phyloP scores from a whole-genome alignment of 2,329 filamentous ascomycete species.

The Ciborinia camelliae region DNA sequence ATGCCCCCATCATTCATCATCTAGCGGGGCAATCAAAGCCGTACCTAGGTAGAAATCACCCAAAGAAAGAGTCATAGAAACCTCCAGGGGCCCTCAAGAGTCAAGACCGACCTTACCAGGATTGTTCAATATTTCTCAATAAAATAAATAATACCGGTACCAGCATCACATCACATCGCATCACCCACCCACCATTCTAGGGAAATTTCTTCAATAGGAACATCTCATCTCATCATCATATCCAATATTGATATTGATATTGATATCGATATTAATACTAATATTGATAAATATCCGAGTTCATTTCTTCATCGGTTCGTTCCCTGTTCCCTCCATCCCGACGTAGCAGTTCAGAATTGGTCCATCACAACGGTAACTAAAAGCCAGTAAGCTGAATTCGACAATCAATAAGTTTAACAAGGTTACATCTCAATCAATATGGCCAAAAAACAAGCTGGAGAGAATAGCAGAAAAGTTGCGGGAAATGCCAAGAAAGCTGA shows the following conservation, averaged over 20 bases:
- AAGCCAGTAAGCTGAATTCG: constrained; percentile 14
- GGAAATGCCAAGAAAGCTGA: constrained; percentile 94
- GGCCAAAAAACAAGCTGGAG: constrained; percentile 70
- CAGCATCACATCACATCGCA: too few relatives aligned
- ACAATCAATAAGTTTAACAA: constrained; percentile 46
- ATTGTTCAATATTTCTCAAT: constrained; percentile 13
- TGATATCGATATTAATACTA: too few relatives aligned
- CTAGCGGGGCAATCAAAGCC: constrained; percentile 13
- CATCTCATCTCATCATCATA: neutral
- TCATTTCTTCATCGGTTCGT: neutral
- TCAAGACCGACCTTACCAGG: neutral
- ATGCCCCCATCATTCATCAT: constrained; percentile 1
- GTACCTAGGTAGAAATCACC: neutral
- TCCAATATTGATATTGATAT: too few relatives aligned
- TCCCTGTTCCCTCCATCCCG: too few relatives aligned
- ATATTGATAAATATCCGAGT: neutral
- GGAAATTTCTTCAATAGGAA: constrained; percentile 4
- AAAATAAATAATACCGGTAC: too few relatives aligned
- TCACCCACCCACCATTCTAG: constrained; percentile 3
- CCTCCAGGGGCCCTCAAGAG: too few relatives aligned
- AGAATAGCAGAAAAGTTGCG: constrained; percentile 83
- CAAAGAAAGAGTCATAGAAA: constrained; percentile 11
- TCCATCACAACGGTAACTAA: neutral
- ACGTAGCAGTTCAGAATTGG: neutral
- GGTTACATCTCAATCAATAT: constrained; percentile 53